Conservation (phyloP, 2,329 filamentous ascomycete genomes). For the Zymoseptoria tritici region DNA sequence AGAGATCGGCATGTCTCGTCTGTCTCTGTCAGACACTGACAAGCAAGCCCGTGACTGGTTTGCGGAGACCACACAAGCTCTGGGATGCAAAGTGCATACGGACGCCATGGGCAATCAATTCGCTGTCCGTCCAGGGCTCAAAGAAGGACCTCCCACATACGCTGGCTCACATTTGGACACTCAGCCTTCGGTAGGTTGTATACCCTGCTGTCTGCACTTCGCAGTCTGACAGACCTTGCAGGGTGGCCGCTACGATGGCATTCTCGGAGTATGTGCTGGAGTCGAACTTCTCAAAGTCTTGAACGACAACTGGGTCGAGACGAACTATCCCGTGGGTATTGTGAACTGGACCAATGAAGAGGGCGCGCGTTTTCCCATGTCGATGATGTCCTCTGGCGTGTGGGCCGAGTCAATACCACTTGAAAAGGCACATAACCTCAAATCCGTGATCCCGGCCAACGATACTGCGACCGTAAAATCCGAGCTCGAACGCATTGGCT, state of each 20-base stretch:
- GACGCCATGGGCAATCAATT: slow-evolving; percentile 80
- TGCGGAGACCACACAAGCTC: slow-evolving; percentile 50
- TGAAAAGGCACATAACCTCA: slow-evolving; percentile 53
- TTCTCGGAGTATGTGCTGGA: slow-evolving; percentile 65
- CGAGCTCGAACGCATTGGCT: slow-evolving; percentile 65
- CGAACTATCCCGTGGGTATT: slow-evolving; percentile 63
- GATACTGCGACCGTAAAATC: slow-evolving; percentile 56
- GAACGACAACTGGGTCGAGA: slow-evolving; percentile 59
- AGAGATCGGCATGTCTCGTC: slow-evolving; percentile 69
- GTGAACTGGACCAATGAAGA: slow-evolving; percentile 82
- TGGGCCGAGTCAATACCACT: slow-evolving; percentile 64
- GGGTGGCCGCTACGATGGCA: slow-evolving; percentile 68
- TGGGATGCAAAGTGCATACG: slow-evolving; percentile 61
- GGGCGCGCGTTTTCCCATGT: slow-evolving; percentile 69
- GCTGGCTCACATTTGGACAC: slow-evolving; percentile 60
- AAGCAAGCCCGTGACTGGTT: slow-evolving; percentile 72
- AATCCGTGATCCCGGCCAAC: slow-evolving; percentile 51
- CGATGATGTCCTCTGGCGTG: slow-evolving; percentile 67
- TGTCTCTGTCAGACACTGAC: slow-evolving; percentile 64
- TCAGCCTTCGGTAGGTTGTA: slow-evolving; percentile 41
- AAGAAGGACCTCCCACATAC: slow-evolving; percentile 55
- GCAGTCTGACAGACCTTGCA: background rate
- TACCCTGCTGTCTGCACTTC: slow-evolving; percentile 10
- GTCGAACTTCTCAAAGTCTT: slow-evolving; percentile 65
- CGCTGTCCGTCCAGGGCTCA: slow-evolving; percentile 58